Base-by-base conservation (phyloP, 192 early-diverging fungal genomes). In the Coemansia sp. region DNA sequence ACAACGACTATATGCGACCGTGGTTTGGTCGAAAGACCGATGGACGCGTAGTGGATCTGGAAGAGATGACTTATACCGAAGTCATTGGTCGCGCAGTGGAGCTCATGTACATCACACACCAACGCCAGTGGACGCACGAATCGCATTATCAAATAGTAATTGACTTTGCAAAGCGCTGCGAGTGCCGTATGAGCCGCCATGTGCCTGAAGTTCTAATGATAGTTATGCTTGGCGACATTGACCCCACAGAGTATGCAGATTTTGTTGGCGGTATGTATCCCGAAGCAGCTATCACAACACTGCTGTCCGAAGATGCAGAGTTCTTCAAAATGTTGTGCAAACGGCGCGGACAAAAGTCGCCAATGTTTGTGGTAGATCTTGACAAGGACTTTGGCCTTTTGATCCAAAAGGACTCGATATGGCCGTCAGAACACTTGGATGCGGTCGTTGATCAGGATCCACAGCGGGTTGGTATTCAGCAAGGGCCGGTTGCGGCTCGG, bases 51-150 rank as follows among this genome's bases (percentile, higher is more conserved):
- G 89, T 84, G 32, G 93, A 94, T 63, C 77, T 98, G 59, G 86
- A 90, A 62, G 91, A 94, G 41, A 96, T 98, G 94, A 95, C 96
- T 10, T 98, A 98, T 69, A 78, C 85, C 55, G 92, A 96, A 67
- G 94, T 95, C 26, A 79, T 89, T 32, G 71, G 82, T 62, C 92
- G 96, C 47, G 61, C 95, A 79, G 80, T 94, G n/a, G 90, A 91
- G 74, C 85, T 94, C 20, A 67, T 94, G 81, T 96, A 91, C 67
- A 75, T 94, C 57, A 69, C 81, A 57, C 85, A 89, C 57, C 86
- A 93, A 71, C 53, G 65, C 39, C 87, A 92, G 45, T 98, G 96
- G 96, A 89, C 92, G 48, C 88, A 93, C 64, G 22, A 66, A 32
- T 82, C 91, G 9, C 22, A n/a, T n/a, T n/a, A n/a, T n/a, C n/a